Evolutionary conservation across 345 rosid genomes (phyloP), one percentile per base, ranked within the genome.

Genomic region (Hypericum androsaemum): DNA sequence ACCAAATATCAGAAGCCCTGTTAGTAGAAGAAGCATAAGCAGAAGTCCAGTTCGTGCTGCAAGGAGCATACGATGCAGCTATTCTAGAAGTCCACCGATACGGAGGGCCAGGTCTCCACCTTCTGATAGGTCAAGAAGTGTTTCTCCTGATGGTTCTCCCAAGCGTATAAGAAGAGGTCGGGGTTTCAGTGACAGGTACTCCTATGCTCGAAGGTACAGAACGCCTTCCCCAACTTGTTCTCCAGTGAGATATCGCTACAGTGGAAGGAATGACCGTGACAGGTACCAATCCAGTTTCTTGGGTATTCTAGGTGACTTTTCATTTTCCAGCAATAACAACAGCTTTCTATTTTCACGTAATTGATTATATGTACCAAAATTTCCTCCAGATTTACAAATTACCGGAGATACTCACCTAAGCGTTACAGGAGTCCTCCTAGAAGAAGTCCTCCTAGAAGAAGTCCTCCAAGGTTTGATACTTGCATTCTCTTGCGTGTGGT

Each of bases 91-190:
- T 44, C 65, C 66, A 14, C 75, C 75, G 41, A 61, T 41, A n/a
- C 65, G 8, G 13, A 78, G 61, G 70, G 59, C 57, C 41, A 65
- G 69, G 22, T 70, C 71, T 58, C 73, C 72, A 66, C 64, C 65
- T 53, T 48, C 67, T 32, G 62, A 12, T 37, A 22, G 61, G 38
- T 72, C 77, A 8, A 62, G 60, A 59, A 56, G 56, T 53, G 63
- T 12, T 42, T 67, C 71, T 39, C 67, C 84, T 12, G 74, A 73
- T 61, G 85, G 84, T 40, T 54, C 28, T 9, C 71, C 89, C 12
- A 82, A 81, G 63, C 94, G 97, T 32, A 47, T 92, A 63, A 77
- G 95, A 63, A 92, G 88, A 79, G 98, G 98, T 9, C 94, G 97
- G 65, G 98, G 98, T 16, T 92, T 92, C 77, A 88, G 96, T 9